Conservation (phyloP, 768 basidiomycete genomes). For the Pleurotus salmoneostramineus region DNA sequence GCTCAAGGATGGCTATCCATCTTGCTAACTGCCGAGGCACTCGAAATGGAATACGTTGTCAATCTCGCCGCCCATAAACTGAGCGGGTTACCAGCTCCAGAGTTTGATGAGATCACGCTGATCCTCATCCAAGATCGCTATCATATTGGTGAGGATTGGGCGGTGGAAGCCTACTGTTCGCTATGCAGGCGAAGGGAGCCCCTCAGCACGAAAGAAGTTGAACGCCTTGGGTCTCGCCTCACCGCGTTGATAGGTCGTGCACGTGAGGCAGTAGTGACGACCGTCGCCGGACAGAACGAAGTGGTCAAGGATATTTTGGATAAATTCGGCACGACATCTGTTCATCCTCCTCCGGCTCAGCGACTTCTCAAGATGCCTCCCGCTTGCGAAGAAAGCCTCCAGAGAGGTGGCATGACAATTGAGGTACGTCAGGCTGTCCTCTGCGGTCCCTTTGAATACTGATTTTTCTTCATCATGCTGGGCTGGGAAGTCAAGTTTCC, state of each 20-base stretch:
- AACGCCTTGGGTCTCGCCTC: slow-evolving; percentile 21
- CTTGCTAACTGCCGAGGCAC: background rate
- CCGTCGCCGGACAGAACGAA: background rate
- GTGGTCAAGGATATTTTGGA: background rate
- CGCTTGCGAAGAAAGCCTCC: too few relatives aligned
- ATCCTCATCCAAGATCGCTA: background rate
- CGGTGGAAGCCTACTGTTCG: slow-evolving; percentile 25
- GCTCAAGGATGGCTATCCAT: background rate
- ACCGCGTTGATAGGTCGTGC: slow-evolving; percentile 6
- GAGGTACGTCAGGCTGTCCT: too few relatives aligned
- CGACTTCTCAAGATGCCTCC: background rate
- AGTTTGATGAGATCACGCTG: background rate
- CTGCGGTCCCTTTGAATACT: too few relatives aligned
- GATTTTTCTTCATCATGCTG: too few relatives aligned
- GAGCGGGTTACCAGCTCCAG: background rate
- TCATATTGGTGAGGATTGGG: background rate
- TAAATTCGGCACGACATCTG: too few relatives aligned
- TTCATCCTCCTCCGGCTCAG: background rate
- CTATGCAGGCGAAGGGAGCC: slow-evolving; percentile 30
- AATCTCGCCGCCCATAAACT: background rate
- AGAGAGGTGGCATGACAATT: too few relatives aligned
- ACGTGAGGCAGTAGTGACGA: slow-evolving; percentile 2
- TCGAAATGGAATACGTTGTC: background rate
- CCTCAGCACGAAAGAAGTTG: slow-evolving; percentile 24
- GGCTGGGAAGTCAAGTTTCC: too few relatives aligned